phyloP scores from a whole-genome alignment of 2,329 filamentous ascomycete genomes.

The Torrubiella hemipterigena region DNA sequence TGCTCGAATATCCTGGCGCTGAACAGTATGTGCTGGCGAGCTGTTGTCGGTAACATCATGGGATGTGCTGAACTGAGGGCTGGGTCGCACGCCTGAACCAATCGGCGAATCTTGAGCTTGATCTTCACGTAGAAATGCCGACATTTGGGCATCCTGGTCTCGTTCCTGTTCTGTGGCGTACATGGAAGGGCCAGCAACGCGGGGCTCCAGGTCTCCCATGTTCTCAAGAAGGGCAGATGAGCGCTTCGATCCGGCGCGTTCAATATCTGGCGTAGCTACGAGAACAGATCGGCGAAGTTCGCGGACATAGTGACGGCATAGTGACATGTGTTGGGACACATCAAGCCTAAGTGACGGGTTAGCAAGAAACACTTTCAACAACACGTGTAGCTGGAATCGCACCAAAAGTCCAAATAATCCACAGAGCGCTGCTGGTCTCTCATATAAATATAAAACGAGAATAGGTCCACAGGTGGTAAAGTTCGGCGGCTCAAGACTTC shows the following conservation, averaged over 20 bases:
- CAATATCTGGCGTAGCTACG: slow-evolving; percentile 81
- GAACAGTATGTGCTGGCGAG: slow-evolving; percentile 72
- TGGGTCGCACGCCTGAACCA: slow-evolving; percentile 28
- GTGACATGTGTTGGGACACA: slow-evolving; percentile 96
- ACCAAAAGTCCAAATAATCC: slow-evolving; percentile 98
- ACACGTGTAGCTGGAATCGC: slow-evolving; percentile 16
- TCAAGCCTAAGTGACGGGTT: slow-evolving; percentile 60
- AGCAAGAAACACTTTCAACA: slow-evolving; percentile 3
- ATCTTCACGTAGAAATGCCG: slow-evolving; percentile 71
- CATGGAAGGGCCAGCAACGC: slow-evolving; percentile 48
- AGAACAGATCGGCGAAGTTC: slow-evolving; percentile 89
- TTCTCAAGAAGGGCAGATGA: slow-evolving; percentile 71
- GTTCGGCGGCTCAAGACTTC: slow-evolving; percentile 91
- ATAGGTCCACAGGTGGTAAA: slow-evolving; percentile 89
- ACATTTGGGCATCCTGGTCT: slow-evolving; percentile 80
- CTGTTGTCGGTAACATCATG: slow-evolving; percentile 61
- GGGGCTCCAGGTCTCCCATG: slow-evolving; percentile 53
- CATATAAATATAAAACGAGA: slow-evolving; percentile 99
- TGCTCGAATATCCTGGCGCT: slow-evolving; percentile 79
- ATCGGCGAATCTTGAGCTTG: slow-evolving; percentile 43
- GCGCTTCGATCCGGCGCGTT: slow-evolving; percentile 68
- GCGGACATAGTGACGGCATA: slow-evolving; percentile 93
- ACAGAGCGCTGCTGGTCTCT: slow-evolving; percentile 95
- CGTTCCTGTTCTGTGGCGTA: slow-evolving; percentile 59
- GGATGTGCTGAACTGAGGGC: slow-evolving; percentile 48